Evolutionary conservation across 179 eudicot genomes (phyloP).

Genomic region (Pouteria campechiana): DNA sequence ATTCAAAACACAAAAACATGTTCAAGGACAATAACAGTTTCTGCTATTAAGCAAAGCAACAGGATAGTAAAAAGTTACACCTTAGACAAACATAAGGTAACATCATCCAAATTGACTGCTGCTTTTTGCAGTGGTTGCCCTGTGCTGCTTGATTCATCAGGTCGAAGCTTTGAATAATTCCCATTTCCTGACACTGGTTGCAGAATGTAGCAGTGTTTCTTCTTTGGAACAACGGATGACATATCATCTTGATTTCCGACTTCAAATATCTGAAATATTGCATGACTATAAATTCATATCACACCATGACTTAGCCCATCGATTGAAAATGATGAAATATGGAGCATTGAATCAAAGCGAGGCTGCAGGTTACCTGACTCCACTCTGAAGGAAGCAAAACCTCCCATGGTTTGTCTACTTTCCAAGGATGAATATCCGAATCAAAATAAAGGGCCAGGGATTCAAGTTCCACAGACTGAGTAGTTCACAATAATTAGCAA

Average conservation of each 20-base stretch:
- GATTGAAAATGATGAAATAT: too few relatives aligned
- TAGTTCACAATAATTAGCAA: conserved; percentile 4
- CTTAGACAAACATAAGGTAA: conserved; percentile 85
- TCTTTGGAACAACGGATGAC: conserved; percentile 28
- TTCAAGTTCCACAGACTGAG: conserved; percentile 85
- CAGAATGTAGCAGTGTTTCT: conserved; percentile 60
- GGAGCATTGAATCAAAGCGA: too few relatives aligned
- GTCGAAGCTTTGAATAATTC: conserved; percentile 55
- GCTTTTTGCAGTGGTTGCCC: conserved; percentile 77
- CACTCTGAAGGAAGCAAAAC: conserved; percentile 79
- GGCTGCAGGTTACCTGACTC: conserved; percentile 87
- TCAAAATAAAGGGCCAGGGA: conserved; percentile 78
- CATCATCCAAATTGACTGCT: conserved; percentile 77
- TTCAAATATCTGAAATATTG: conserved; percentile 68
- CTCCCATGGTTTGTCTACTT: conserved; percentile 70
- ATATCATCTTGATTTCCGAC: conserved; percentile 74
- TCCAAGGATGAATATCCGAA: conserved; percentile 81
- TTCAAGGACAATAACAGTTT: neutral
- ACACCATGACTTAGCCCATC: too few relatives aligned
- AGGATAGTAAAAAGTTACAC: conserved; percentile 23
- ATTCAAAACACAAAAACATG: neutral
- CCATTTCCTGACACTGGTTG: conserved; percentile 95
- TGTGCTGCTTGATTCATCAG: conserved; percentile 31
- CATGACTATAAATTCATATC: too few relatives aligned
- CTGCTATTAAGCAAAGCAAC: neutral